Percentiles rank a stretch among this genome's conserved stretches.
phyloP scores from a whole-genome alignment of 1,284 basidiomycete species.

The Takashimella tepidaria region DNA sequence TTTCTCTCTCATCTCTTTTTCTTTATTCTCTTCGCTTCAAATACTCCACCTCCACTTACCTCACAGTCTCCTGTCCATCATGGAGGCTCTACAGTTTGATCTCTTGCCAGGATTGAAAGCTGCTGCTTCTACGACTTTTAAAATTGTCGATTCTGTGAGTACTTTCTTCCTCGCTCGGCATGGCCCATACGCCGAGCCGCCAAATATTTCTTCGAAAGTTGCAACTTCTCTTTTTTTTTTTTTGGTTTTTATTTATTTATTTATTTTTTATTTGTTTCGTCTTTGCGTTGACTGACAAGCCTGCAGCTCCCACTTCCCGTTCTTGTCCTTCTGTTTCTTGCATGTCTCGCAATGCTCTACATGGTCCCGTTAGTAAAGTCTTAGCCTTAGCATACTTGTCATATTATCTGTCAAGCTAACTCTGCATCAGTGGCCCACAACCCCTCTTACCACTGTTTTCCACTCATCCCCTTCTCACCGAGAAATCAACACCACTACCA shows the following conservation, averaged over 20 bases:
- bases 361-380: background rate
- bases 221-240: background rate
- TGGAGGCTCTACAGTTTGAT: background rate
- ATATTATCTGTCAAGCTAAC: background rate
- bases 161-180: background rate
- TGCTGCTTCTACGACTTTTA: background rate
- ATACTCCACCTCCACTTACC: background rate
- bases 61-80: background rate
- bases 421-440: background rate
- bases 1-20: background rate
- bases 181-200: too few relatives aligned
- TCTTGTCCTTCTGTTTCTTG: conserved; percentile 1
- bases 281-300: background rate
- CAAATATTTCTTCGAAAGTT: background rate
- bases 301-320: conserved; percentile 3
- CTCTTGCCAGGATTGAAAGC: background rate
- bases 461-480: background rate
- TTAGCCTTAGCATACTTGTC: background rate
- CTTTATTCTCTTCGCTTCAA: background rate
- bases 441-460: background rate
- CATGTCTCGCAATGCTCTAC: background rate
- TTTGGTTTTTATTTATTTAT: background rate
- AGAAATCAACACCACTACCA: background rate
- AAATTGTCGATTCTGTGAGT: conserved; percentile 2
- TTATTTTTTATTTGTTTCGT: background rate